These are phyloP conservation scores for Ceratorhiza oryzae-sativae DNA, from an alignment of 1,284 basidiomycete species.

Conservation along the genomic window DNA sequence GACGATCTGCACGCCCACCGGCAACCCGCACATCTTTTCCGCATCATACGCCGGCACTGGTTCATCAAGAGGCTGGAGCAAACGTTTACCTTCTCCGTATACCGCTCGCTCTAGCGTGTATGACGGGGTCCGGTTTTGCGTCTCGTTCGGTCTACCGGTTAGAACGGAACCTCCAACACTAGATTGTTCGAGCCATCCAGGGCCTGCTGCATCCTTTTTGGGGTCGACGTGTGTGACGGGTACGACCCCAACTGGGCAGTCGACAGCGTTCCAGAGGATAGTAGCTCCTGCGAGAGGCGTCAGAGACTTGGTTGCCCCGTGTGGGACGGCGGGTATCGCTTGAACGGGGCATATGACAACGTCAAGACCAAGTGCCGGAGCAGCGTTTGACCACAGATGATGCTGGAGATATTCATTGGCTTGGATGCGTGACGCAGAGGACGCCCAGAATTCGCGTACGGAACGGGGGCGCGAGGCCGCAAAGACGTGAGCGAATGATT, in stretches of 20 bases:
- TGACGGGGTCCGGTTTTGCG: conserved; percentile 48
- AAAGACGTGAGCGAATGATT: conserved; percentile 59
- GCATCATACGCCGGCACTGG: conserved; percentile 67
- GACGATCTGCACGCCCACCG: conserved; percentile 83
- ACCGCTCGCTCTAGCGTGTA: conserved; percentile 63
- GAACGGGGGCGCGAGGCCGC: conserved; percentile 59
- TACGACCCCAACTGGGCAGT: conserved; percentile 76
- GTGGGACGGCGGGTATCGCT: conserved; percentile 73
- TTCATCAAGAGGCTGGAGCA: conserved; percentile 42
- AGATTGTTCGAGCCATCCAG: conserved; percentile 56
- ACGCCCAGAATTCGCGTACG: conserved; percentile 63
- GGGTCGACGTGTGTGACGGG: conserved; percentile 83
- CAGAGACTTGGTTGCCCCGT: conserved; percentile 65
- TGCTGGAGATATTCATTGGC: conserved; percentile 15
- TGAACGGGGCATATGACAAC: conserved; percentile 79
- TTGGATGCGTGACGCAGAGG: conserved; percentile 54
- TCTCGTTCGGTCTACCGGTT: conserved; percentile 36
- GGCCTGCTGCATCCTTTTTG: conserved; percentile 63
- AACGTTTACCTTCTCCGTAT: conserved; percentile 56
- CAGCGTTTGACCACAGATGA: conserved; percentile 7
- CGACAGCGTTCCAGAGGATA: conserved; percentile 75
- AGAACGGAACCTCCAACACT: conserved; percentile 53
- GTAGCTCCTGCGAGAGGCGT: conserved; percentile 62
- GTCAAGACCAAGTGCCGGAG: conserved; percentile 59
- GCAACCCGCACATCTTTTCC: conserved; percentile 75